A percentile compares a stretch with the other conserved stretches of the same genome.
Conservation (phyloP, 225 moss, liverwort and hornwort species). For the Marchantia paleacea region DNA sequence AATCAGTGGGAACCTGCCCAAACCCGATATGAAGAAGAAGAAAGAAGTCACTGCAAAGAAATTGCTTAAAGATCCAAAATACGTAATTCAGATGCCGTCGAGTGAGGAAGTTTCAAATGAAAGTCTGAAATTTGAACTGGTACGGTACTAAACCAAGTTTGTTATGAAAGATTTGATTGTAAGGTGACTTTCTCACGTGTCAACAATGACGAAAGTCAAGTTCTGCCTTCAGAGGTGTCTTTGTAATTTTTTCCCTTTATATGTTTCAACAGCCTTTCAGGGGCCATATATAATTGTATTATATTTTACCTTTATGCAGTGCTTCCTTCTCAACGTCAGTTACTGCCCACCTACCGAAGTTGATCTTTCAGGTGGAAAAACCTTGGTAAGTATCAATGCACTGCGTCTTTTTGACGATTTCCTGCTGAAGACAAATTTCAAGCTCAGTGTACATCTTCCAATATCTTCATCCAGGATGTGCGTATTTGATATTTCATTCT, state of each 20-base stretch:
- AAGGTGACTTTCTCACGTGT: no score
- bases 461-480: background rate
- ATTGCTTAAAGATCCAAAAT: conserved; percentile 8
- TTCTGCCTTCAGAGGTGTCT: no score
- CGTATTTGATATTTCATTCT: background rate
- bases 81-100: conserved; percentile 26
- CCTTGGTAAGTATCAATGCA: conserved; percentile 49
- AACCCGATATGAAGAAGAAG: background rate
- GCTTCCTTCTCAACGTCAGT: conserved; percentile 92
- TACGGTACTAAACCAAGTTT: conserved; percentile 12
- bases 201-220: no score
- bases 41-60: background rate
- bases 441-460: background rate
- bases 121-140: conserved; percentile 62
- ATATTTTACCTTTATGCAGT: conserved; percentile 37
- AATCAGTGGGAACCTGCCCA: conserved; percentile 40
- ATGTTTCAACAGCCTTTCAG: no score
- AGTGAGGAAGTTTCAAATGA: conserved; percentile 19
- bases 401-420: background rate
- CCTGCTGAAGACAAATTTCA: background rate
- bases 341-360: conserved; percentile 91
- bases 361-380: conserved; percentile 66
- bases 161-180: no score
- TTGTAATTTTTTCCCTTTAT: no score
- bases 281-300: no score